Base-by-base conservation (phyloP, 495 filamentous ascomycete species). In the Evernia prunastri region DNA sequence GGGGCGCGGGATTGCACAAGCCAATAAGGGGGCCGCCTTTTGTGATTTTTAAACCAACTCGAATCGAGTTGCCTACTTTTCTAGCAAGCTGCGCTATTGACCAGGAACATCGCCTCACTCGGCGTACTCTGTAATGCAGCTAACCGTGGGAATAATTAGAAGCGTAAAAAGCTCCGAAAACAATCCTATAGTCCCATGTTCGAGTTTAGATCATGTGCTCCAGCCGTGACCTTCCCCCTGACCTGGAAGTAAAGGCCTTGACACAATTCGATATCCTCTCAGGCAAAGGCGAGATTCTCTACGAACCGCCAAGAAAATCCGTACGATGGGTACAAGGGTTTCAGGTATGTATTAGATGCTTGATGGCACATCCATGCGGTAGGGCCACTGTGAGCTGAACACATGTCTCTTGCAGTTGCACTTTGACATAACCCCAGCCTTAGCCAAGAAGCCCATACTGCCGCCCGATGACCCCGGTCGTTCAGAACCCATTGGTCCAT, bases 401-500 rank as follows among this genome's bases (percentile, higher is more conserved):
- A 29, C 13, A 31, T 18, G 15, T 6, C 27, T 8, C 20, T 1
- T 53, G 49, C 31, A 56, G 49, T 51, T 42, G 25, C 59, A 67
- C 17, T 69, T 29, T 57, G 58, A 58, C 42, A 64, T 60, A 23
- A 61, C 66, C 13, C 47, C 67, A 42, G 58, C 64, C 15, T 59
- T 69, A n/a, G 56, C 17, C 47, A 36, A 60, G 25, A 69, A 69
- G 39, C 67, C 67, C 4, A 56, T 69, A n/a, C 45, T 67, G 17
- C 35, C 66, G 18, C 56, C 66, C 35, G 65, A 68, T 35, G 64
- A 59, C 4, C 67, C 67, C 25, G 65, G 49, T 42, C 65, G 66
- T 33, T 68, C 67, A 9, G 39, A 61, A 12, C 53, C 56, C 13
- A 47, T 61, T 23, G 67, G 67, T 5, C 67, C 67, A 0, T 69